phyloP scores from a whole-genome alignment of 257 asterid genomes.

The Solanum boliviense region DNA sequence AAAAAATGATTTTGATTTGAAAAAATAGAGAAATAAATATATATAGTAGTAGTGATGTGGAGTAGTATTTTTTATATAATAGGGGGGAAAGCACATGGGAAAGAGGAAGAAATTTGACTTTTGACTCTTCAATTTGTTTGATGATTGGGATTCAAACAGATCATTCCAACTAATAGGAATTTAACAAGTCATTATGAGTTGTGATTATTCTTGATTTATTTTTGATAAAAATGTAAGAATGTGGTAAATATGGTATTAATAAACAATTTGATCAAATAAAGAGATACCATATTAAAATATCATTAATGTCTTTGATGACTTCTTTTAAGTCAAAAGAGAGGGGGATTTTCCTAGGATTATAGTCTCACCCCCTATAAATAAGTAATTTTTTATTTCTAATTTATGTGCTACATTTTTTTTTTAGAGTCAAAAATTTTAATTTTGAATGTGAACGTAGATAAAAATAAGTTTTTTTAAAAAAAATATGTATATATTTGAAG shows the following conservation, averaged over 20 bases:
- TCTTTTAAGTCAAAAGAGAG: not conserved
- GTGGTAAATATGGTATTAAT: not conserved
- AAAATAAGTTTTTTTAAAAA: too few relatives aligned
- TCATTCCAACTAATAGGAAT: not conserved
- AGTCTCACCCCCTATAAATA: too few relatives aligned
- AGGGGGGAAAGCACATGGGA: not conserved
- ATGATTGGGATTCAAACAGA: not conserved
- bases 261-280: too few relatives aligned
- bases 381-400: too few relatives aligned
- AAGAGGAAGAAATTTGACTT: not conserved
- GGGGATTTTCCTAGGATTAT: too few relatives aligned
- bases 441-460: not conserved
- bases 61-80: not conserved
- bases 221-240: not conserved
- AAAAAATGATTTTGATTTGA: not conserved
- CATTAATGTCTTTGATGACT: not conserved
- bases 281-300: not conserved
- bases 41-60: not conserved
- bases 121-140: not conserved
- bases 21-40: not conserved
- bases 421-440: too few relatives aligned
- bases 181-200: not conserved
- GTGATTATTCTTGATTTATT: not conserved
- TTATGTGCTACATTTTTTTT: too few relatives aligned
- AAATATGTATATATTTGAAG: not conserved